Base-by-base conservation (phyloP, 257 asterid genomes). In the Gentiana macrophylla region DNA sequence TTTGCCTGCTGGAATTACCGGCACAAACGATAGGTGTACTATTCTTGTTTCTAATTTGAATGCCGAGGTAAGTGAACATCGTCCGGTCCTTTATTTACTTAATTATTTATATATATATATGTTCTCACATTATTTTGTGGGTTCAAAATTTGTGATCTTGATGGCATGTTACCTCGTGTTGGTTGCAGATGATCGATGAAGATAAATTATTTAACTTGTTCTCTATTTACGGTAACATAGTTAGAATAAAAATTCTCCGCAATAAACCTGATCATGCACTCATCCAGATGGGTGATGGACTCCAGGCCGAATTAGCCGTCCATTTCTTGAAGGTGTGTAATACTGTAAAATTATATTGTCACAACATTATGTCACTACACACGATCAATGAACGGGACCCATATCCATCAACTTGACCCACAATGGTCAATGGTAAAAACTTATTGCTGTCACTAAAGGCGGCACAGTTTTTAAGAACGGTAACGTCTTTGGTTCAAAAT, bases 281-380 rank as follows among this genome's bases (percentile, higher is more conserved):
- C 54, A 89, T 92, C 57, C 95, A 92, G 80, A 80, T 92, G 97
- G 94, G 95, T 47, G 98, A 88, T 75, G 98, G 98, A 56, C 85
- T 91, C 71, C 97, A 92, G 79, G 95, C 98, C 64, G 98, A 92
- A 71, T 67, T 92, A 80, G 98, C 97, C 50, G 95, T 92, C 53
- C 95, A 92, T 76, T 92, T 87, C 65, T 70, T 92, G 74, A 92
- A 92, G 97, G 98, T 92, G 37, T 49, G 62, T 49, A 15, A 15
- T 15, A 15, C 24, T 15, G 24, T 15, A 15, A 15, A 15, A 15
- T 15, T 15, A 15, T 15, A 15, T 15, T 15, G 24, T 15, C 24
- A 15, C 24, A 15, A 15, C 24, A 15, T 15, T 15, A 15, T 15
- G 24, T 15, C 24, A 15, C 24, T 15, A 15, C 24, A 15, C 24